phyloP scores from a whole-genome alignment of 2,329 filamentous ascomycete genomes.

The Microsporum ferrugineum region DNA sequence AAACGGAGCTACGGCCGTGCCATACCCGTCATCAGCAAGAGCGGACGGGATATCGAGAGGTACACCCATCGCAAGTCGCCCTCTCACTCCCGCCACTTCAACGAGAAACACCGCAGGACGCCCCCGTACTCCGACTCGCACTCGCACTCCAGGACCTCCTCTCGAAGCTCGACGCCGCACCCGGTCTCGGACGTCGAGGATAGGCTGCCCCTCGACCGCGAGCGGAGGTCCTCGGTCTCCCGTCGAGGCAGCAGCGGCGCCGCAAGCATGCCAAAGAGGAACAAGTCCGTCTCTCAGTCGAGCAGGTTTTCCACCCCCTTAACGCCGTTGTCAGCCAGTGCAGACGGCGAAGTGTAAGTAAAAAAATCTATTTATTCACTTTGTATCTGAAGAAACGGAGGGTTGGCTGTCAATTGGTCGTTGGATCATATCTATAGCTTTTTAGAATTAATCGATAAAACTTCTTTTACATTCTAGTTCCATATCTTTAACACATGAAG shows the following conservation, averaged over 20 bases:
- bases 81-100: conserved; percentile 15
- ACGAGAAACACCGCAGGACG: conserved; percentile 8
- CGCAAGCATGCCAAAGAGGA: conserved; percentile 15
- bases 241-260: conserved; percentile 28
- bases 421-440: neutral
- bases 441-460: neutral
- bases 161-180: conserved; percentile 29
- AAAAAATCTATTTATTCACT: neutral
- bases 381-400: neutral
- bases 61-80: conserved; percentile 18
- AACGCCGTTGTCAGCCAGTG: conserved; percentile 7
- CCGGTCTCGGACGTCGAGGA: conserved; percentile 29
- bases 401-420: neutral
- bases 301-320: conserved; percentile 12
- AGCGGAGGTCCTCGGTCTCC: conserved; percentile 13
- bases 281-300: neutral
- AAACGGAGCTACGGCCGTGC: conserved; percentile 16
- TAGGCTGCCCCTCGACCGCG: conserved; percentile 25
- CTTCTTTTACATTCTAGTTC: too few species aligned
- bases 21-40: conserved; percentile 2
- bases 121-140: conserved; percentile 24
- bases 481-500: neutral
- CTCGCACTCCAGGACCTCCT: conserved; percentile 33
- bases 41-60: conserved; percentile 16
- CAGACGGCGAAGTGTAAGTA: neutral